A percentile compares a stretch with the other conserved stretches of the same genome.
phyloP scores from a whole-genome alignment of 202 grass and related monocot species.

The Zizania palustris region DNA sequence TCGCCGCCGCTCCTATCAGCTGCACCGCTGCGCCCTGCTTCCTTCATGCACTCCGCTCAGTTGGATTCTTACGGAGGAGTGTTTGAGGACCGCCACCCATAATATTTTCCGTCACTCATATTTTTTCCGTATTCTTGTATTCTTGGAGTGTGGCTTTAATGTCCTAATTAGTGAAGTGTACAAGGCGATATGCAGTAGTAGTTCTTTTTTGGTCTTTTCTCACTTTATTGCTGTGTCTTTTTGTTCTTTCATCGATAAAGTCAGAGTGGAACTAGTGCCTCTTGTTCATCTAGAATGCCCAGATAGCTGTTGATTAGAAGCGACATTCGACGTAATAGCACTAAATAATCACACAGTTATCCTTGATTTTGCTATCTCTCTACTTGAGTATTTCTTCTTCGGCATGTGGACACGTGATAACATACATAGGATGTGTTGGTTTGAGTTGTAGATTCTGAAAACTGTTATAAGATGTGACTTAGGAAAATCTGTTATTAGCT shows the following conservation, averaged over 20 bases:
- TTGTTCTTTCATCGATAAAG: constrained; percentile 16
- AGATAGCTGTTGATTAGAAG: neutral
- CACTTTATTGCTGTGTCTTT: constrained; percentile 19
- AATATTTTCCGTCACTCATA: no score
- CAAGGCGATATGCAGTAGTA: neutral
- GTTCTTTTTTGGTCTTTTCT: neutral
- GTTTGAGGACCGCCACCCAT: no score
- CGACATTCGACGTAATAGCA: neutral
- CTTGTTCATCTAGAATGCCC: constrained; percentile 34
- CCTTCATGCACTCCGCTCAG: no score
- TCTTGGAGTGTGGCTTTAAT: constrained; percentile 33
- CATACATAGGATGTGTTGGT: no score
- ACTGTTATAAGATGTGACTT: no score
- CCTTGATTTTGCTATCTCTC: neutral
- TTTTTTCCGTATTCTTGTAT: no score
- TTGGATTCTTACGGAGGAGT: no score
- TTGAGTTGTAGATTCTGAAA: no score
- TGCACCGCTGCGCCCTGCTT: no score
- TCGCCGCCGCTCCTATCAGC: no score
- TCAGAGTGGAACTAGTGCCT: constrained; percentile 13
- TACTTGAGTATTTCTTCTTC: neutral
- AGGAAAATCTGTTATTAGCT: no score
- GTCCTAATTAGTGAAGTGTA: constrained; percentile 36
- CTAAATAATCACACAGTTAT: neutral
- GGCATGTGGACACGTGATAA: no score